Base-by-base conservation (phyloP, 2,329 filamentous ascomycete species). In the Aspergillus ustus region DNA sequence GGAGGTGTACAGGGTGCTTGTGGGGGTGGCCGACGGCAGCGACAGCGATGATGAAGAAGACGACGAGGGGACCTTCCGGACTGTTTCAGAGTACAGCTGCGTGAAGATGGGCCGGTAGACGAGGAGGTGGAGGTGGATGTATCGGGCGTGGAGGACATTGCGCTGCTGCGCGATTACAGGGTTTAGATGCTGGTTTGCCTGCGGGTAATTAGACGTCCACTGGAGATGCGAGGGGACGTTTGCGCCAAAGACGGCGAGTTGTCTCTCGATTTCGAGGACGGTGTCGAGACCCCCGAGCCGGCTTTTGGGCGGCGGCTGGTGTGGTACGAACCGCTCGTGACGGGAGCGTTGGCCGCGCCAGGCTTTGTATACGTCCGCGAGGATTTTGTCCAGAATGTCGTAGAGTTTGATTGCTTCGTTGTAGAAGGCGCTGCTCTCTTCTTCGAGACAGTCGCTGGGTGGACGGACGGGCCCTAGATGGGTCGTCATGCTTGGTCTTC, bases 51-150 rank as follows among this genome's bases (percentile, higher is more conserved):
- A 25, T 25, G 25, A 25, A 4, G 6, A 25, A 25, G 25, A 25
- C 15, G 25, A 25, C 15, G 34, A 20, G 29, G 40, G 19, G 3
- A 19, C 19, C 31, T 50, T 17, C 2, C 29, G 45, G 8, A 50
- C 54, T 40, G 11, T 64, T 7, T 72, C 69, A 2, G 70, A 70
- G 37, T 72, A 76, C 5, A 75, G 63, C 31, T 74, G 71, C 4
- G 71, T 75, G 46, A 77, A 75, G 45, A 75, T 73, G 0, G 73
- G 73, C 6, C 74, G 70, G 60, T 75, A 74, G 13, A 77, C 69
- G 0, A 76, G 66, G 7, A 76, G 68, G 7, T 66, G 70, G n/a
- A 76, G 65, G 58, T 77, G 69, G 1, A 74, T 65, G 48, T 71
- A 75, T 63, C 74, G 75, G n/a, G 69, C 67, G 45, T 70, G 69